A percentile compares a stretch with the other conserved stretches of the same genome.
These are phyloP conservation scores for Ceratocystis harringtonii DNA, from an alignment of 2,329 filamentous ascomycete species.

Conservation along the genomic window DNA sequence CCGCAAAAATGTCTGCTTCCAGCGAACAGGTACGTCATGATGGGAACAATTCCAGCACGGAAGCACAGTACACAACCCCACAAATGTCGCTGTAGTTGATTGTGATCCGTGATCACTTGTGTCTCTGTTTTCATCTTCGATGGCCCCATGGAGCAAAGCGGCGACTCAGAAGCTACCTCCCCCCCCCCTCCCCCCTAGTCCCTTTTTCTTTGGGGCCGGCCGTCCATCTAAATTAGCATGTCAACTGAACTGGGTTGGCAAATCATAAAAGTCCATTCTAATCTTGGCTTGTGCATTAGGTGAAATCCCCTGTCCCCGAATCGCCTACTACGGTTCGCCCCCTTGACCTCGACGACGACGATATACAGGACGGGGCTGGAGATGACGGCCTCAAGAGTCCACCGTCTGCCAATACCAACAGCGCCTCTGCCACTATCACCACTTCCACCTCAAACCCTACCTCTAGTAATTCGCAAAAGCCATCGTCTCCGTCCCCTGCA, in stretches of 20 bases:
- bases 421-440: slow-evolving; percentile 15
- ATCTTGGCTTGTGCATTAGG: slow-evolving; percentile 22
- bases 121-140: background rate
- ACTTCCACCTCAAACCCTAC: slow-evolving; percentile 19
- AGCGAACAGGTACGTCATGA: slow-evolving; percentile 28
- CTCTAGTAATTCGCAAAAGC: slow-evolving; percentile 20
- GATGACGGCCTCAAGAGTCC: slow-evolving; percentile 26
- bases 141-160: too few relatives aligned
- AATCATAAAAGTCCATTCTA: background rate
- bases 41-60: slow-evolving; percentile 20
- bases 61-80: background rate
- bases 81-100: background rate
- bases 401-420: slow-evolving; percentile 12
- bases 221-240: background rate
- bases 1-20: slow-evolving; percentile 29
- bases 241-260: background rate
- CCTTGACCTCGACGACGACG: slow-evolving; percentile 56
- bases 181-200: background rate
- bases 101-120: background rate
- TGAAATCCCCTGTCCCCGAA: slow-evolving; percentile 38
- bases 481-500: slow-evolving; percentile 22
- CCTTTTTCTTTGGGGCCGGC: background rate
- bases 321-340: slow-evolving; percentile 51
- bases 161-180: background rate
- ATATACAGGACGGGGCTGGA: slow-evolving; percentile 43